Conservation (phyloP, 106 monocot genomes). For the Narthecium ossifragum region DNA sequence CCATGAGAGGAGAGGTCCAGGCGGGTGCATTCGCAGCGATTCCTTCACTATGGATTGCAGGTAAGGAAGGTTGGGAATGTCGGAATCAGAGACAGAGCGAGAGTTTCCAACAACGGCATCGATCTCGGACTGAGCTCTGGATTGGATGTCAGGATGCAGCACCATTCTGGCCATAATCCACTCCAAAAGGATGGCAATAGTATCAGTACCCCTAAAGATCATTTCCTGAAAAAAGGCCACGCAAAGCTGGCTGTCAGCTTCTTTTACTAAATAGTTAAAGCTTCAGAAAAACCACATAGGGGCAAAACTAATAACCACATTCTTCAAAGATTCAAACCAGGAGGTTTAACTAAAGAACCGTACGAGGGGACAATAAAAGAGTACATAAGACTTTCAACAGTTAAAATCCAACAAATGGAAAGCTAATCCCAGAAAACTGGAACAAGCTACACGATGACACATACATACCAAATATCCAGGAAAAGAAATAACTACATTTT, state of each 20-base stretch:
- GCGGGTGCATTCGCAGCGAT: conserved; percentile 29
- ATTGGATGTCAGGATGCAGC: conserved; percentile 35
- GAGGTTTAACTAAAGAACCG: no score
- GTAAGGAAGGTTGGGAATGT: conserved; percentile 26
- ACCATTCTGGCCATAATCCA: conserved; percentile 42
- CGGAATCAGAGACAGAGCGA: conserved; percentile 13
- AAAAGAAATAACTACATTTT: no score
- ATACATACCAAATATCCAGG: no score
- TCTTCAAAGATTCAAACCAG: no score
- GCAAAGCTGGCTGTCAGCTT: conserved; percentile 14
- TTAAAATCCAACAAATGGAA: no score
- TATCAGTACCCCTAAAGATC: conserved; percentile 48
- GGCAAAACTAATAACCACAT: no score
- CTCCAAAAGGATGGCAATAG: conserved; percentile 37
- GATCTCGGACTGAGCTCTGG: conserved; percentile 26
- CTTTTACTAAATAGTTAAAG: no score
- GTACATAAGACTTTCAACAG: no score
- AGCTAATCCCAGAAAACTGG: no score
- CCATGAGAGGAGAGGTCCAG: conserved; percentile 50
- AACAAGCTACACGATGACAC: no score
- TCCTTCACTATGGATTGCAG: conserved; percentile 34
- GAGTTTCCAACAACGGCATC: conserved; percentile 17
- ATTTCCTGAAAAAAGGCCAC: conserved; percentile 32
- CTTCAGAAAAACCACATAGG: no score
- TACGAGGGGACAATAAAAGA: no score